phyloP scores from a whole-genome alignment of 148 eudicot species.

The Oxyria digyna region DNA sequence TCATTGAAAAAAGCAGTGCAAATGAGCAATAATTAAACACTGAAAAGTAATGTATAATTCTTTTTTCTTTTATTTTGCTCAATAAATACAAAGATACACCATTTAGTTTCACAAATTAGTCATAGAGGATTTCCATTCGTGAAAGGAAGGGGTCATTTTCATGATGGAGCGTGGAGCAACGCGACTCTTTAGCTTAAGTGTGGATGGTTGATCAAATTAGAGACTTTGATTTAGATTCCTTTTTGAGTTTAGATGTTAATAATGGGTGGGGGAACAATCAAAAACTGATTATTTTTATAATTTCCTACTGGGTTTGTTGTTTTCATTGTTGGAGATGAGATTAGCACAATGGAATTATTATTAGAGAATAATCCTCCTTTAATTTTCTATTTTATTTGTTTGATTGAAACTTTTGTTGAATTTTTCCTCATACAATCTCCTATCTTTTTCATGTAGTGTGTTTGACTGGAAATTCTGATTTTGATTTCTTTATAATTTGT shows the following conservation, averaged over 20 bases:
- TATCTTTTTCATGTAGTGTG: conserved; percentile 4
- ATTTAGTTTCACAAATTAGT: no score
- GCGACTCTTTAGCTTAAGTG: neutral
- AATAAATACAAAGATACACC: no score
- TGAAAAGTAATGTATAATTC: no score
- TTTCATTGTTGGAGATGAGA: conserved; percentile 1
- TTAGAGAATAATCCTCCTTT: neutral
- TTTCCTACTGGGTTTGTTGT: conserved; percentile 4
- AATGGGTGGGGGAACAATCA: conserved; percentile 6
- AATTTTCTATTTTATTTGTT: neutral
- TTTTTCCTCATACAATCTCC: neutral
- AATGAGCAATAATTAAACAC: no score
- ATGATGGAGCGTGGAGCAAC: conserved; percentile 3
- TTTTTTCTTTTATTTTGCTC: no score
- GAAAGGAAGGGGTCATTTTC: no score
- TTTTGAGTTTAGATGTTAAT: neutral
- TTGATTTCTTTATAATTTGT: neutral
- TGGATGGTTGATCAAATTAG: neutral
- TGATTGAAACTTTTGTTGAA: neutral
- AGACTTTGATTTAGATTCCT: neutral
- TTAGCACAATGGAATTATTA: neutral
- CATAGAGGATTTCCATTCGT: no score
- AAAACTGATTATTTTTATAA: conserved; percentile 4
- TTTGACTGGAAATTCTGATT: conserved; percentile 3
- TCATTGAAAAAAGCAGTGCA: no score